A percentile compares a stretch with the other conserved stretches of the same genome.
Evolutionary conservation across 1,284 basidiomycete genomes (phyloP).

Genomic region (Thelephora terrestris): DNA sequence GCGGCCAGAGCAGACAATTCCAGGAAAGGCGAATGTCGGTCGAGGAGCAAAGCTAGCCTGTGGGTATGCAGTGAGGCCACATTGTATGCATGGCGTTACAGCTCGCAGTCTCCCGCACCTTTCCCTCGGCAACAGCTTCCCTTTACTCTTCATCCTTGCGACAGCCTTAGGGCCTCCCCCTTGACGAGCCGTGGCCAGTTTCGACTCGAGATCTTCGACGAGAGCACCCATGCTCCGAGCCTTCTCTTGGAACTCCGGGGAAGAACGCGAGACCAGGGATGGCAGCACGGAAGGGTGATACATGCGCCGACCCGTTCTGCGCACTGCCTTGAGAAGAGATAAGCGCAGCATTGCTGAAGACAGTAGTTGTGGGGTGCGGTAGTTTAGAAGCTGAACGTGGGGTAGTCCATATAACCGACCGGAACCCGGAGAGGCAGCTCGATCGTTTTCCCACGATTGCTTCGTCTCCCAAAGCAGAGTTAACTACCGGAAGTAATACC

Average conservation of each 20-base stretch:
- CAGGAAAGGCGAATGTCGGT: slow-evolving; percentile 83
- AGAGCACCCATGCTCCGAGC: slow-evolving; percentile 58
- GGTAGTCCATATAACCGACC: too few species aligned
- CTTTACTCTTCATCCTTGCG: slow-evolving; percentile 68
- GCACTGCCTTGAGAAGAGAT: neutral
- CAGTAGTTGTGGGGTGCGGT: too few species aligned
- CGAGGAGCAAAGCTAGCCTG: slow-evolving; percentile 62
- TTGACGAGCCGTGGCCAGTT: slow-evolving; percentile 42
- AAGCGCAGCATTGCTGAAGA: neutral
- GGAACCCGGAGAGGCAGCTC: too few species aligned
- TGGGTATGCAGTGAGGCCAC: neutral
- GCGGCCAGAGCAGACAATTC: slow-evolving; percentile 84
- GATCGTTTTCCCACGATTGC: too few species aligned
- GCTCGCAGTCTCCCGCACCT: slow-evolving; percentile 37
- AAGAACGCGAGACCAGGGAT: slow-evolving; percentile 52
- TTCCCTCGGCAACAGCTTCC: slow-evolving; percentile 83
- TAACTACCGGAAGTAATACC: too few species aligned
- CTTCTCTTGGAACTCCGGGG: slow-evolving; percentile 62
- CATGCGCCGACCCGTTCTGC: slow-evolving; percentile 9
- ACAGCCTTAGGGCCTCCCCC: slow-evolving; percentile 65
- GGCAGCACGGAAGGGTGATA: slow-evolving; percentile 71
- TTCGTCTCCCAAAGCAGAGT: too few species aligned
- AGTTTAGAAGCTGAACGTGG: too few species aligned
- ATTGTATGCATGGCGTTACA: neutral
- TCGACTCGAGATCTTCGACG: slow-evolving; percentile 52